phyloP scores from a whole-genome alignment of 164 flowering plant species.

The Tetracentron sinense region DNA sequence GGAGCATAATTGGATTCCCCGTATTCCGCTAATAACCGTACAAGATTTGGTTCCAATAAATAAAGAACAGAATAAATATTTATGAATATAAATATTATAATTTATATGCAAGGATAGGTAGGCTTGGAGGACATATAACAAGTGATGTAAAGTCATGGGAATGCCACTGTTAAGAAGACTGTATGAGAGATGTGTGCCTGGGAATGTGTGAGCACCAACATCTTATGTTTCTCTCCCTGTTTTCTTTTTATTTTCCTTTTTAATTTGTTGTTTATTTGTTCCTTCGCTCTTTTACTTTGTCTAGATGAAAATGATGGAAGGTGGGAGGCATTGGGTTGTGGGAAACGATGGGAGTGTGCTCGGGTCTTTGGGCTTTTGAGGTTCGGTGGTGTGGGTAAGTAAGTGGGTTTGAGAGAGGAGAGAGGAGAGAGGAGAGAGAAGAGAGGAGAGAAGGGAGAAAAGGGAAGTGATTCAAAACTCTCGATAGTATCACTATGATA shows the following conservation, averaged over 20 bases:
- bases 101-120: too few relatives aligned
- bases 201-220: constrained; percentile 25
- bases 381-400: too few relatives aligned
- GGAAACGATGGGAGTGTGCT: constrained; percentile 48
- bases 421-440: too few relatives aligned
- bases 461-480: too few relatives aligned
- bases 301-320: constrained; percentile 63
- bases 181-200: constrained; percentile 14
- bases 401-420: too few relatives aligned
- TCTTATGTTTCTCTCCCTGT: constrained; percentile 15
- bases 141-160: constrained; percentile 44
- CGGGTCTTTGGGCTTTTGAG: constrained; percentile 11
- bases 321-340: constrained; percentile 48
- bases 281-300: constrained; percentile 24
- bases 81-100: too few relatives aligned
- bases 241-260: background rate
- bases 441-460: too few relatives aligned
- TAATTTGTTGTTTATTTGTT: constrained; percentile 7
- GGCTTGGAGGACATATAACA: constrained; percentile 18
- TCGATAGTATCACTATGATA: too few relatives aligned
- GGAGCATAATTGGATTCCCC: too few relatives aligned
- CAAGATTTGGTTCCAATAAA: too few relatives aligned
- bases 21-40: too few relatives aligned
- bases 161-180: constrained; percentile 27
- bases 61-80: too few relatives aligned